phyloP scores from a whole-genome alignment of 768 basidiomycete species.

The Boletus rubroflammeus region DNA sequence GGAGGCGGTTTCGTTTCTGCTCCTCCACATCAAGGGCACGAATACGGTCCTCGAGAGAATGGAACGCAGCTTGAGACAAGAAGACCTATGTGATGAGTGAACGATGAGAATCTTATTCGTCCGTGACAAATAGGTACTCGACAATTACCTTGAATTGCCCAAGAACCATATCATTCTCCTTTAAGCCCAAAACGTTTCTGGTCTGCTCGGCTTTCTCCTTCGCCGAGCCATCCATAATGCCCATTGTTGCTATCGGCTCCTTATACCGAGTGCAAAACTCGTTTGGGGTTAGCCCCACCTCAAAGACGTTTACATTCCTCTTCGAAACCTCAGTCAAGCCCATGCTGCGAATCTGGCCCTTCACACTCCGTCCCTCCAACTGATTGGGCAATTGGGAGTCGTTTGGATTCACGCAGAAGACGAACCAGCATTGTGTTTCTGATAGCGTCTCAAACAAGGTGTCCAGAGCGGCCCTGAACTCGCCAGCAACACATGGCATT shows the following conservation, averaged over 20 bases:
- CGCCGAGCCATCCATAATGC: conserved; percentile 58
- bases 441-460: conserved; percentile 83
- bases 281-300: conserved; percentile 78
- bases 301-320: conserved; percentile 62
- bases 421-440: conserved; percentile 87
- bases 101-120: conserved; percentile 1
- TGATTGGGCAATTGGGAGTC: conserved; percentile 94
- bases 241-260: conserved; percentile 55
- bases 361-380: conserved; percentile 86
- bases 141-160: conserved; percentile 76
- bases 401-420: conserved; percentile 93
- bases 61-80: conserved; percentile 83
- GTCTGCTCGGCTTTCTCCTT: conserved; percentile 59
- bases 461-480: conserved; percentile 82
- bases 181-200: conserved; percentile 50
- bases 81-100: conserved; percentile 60
- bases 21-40: conserved; percentile 84
- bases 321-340: conserved; percentile 77
- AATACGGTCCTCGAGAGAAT: conserved; percentile 81
- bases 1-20: conserved; percentile 72
- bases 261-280: conserved; percentile 87
- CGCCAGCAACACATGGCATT: conserved; percentile 77
- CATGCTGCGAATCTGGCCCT: conserved; percentile 82
- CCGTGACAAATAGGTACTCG: background rate
- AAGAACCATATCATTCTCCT: conserved; percentile 71